Base-by-base conservation (phyloP, 352 stramenopile species). In the Discostella stelligera region DNA sequence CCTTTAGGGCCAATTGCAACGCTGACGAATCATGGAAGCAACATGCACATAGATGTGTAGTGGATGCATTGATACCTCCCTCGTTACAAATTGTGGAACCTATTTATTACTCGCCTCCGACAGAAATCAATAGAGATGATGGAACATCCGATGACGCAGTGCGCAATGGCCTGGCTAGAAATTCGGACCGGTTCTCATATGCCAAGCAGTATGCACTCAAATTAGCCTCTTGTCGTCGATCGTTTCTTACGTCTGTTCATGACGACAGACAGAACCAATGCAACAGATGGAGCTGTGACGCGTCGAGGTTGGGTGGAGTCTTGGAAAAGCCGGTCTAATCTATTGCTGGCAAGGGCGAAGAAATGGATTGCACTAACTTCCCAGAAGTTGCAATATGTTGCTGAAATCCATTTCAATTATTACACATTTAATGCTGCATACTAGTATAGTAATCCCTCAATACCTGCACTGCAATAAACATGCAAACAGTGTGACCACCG, bases 391-490 rank as follows among this genome's bases (percentile, higher is more conserved):
- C 7, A 14, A 58, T 58, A 9, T 44, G 48, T 37, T 27, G 50
- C 50, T n/a, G 18, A 58, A 55, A 27, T 14, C n/a, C n/a, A 52
- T 23, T 58, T 37, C n/a, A 21, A 20, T 61, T 21, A 7, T 23
- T 46, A 46, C 25, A 61, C n/a, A 21, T 55, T 67, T 30, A 9
- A 44, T 72, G 62, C 46, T 23, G 48, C 49, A 53, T 68, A 9
- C 50, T 72, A 13, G 27, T 67, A 60, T 91, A 93, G 18, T 74
- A 73, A 79, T 91, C 83, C 50, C 90, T 82, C 39, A 94, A 59
- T 14, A 90, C 64, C 71, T 93, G 85, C 5, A 95, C 87, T 52
- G 85, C 59, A 46, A 95, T 86, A 59, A 95, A 95, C 89, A 94
- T 95, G 27, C 70, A 73, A 30, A 95, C 89, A 14, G 90, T 95